Evolutionary conservation across 2,329 filamentous ascomycete species (phyloP).

Genomic region (Chaetothyriales sp.): DNA sequence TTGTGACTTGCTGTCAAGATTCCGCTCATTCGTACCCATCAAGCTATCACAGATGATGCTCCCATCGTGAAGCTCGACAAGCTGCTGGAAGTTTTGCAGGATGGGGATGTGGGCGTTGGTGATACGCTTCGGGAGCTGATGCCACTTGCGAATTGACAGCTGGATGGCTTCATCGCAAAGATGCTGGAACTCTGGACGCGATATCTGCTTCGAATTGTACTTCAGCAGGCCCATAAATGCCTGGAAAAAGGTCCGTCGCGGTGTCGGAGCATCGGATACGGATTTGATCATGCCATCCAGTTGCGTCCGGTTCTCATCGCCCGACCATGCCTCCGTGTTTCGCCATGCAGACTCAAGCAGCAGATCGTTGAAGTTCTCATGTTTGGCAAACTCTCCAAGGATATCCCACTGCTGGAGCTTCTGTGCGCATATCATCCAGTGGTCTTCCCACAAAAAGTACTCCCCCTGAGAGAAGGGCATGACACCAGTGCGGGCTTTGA

Average conservation of each 20-base stretch:
- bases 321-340: slow-evolving; percentile 88
- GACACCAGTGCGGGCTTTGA: slow-evolving; percentile 91
- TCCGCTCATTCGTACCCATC: slow-evolving; percentile 63
- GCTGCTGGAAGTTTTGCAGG: slow-evolving; percentile 91
- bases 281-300: slow-evolving; percentile 90
- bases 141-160: slow-evolving; percentile 94
- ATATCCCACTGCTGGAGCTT: slow-evolving; percentile 99
- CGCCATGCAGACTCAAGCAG: slow-evolving; percentile 92
- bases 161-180: slow-evolving; percentile 96
- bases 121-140: slow-evolving; percentile 84
- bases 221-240: slow-evolving; percentile 95
- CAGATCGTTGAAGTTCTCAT: slow-evolving; percentile 95
- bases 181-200: slow-evolving; percentile 63
- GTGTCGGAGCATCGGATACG: slow-evolving; percentile 92
- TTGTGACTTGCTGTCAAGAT: slow-evolving; percentile 84
- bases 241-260: slow-evolving; percentile 88
- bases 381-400: slow-evolving; percentile 90
- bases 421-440: slow-evolving; percentile 94
- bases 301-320: slow-evolving; percentile 69
- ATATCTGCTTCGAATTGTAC: slow-evolving; percentile 77
- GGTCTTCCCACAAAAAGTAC: slow-evolving; percentile 99
- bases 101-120: slow-evolving; percentile 92
- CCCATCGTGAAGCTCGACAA: slow-evolving; percentile 93
- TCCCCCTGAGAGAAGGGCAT: slow-evolving; percentile 91
- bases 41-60: slow-evolving; percentile 92